Base-by-base conservation (phyloP, 2,329 filamentous ascomycete species). In the Scleromitrula shiraiana region DNA sequence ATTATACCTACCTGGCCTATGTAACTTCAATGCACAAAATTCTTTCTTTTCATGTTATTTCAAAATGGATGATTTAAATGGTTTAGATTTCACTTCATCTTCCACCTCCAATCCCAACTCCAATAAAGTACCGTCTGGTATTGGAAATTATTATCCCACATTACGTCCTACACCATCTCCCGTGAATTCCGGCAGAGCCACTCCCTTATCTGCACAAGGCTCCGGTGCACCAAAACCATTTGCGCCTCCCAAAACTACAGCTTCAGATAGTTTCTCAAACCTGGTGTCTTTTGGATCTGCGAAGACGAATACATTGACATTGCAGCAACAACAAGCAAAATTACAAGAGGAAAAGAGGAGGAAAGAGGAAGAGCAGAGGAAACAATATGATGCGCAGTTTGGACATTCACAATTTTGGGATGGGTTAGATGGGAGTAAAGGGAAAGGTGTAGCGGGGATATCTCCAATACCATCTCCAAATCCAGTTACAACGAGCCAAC, bases 381-480 rank as follows among this genome's bases (percentile, higher is more conserved):
- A 76, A 59, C 78, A 82, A 63, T 77, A 82, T 59, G 87, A 93
- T 55, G 75, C 78, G 24, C 82, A 91, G 52, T 96, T 88, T 65
- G 88, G 87, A 2, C 80, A 82, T 59, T 76, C 77, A 9, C 79
- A 81, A 52, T 88, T 88, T 62, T 90, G 85, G 81, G 85, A 93
- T 61, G 78, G 69, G 10, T 69, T 93, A 40, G 88, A 80, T 54
- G 70, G 69, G n/a, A n/a, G n/a, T 36, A 73, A 71, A 58, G 71
- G 64, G 43, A 73, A 52, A 26, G 39, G 27, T 68, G 30, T 68
- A 64, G 41, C 54, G 68, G 65, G 57, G 59, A 62, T 59, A 40
- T 74, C 74, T 27, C 68, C 74, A 36, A 66, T 69, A 48, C 66
- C 69, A 39, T 72, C 72, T n/a, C 67, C 70, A 45, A 71, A 69